Conservation (phyloP, 106 monocot genomes). For the Platanthera guangdongensis region DNA sequence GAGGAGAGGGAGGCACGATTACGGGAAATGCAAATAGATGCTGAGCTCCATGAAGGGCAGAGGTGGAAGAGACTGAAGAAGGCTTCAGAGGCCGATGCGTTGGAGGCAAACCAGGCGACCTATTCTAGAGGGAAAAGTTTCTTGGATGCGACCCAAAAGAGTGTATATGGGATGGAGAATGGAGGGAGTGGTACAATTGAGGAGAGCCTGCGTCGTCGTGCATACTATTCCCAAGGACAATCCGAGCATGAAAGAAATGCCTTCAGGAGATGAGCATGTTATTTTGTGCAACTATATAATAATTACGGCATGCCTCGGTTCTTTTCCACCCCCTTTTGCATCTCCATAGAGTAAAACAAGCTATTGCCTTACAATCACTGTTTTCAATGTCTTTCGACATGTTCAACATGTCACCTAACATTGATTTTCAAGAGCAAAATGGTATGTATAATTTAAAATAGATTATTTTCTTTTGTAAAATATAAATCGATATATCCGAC, state of each 20-base stretch:
- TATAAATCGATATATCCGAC: no score
- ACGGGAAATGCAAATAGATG: conserved; percentile 77
- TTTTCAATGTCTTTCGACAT: no score
- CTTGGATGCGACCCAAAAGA: conserved; percentile 72
- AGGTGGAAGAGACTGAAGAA: conserved; percentile 79
- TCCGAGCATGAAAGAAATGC: conserved; percentile 61
- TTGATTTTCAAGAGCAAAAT: no score
- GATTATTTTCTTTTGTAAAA: no score
- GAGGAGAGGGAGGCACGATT: conserved; percentile 74
- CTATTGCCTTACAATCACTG: no score
- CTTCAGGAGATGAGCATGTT: conserved; percentile 48
- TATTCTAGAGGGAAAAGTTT: conserved; percentile 60
- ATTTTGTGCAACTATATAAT: background rate
- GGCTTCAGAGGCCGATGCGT: conserved; percentile 62
- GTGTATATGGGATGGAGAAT: conserved; percentile 71
- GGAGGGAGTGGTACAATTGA: conserved; percentile 87
- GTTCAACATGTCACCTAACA: no score
- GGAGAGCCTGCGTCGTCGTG: conserved; percentile 83
- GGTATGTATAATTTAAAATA: no score
- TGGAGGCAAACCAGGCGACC: conserved; percentile 37
- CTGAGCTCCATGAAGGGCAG: conserved; percentile 92
- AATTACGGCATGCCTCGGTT: no score
- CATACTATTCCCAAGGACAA: conserved; percentile 73
- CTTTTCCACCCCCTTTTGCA: no score
- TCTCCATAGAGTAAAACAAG: no score